These are phyloP conservation scores for Cladophialophora immunda DNA, from an alignment of 2,329 filamentous ascomycete genomes.

Conservation along the genomic window DNA sequence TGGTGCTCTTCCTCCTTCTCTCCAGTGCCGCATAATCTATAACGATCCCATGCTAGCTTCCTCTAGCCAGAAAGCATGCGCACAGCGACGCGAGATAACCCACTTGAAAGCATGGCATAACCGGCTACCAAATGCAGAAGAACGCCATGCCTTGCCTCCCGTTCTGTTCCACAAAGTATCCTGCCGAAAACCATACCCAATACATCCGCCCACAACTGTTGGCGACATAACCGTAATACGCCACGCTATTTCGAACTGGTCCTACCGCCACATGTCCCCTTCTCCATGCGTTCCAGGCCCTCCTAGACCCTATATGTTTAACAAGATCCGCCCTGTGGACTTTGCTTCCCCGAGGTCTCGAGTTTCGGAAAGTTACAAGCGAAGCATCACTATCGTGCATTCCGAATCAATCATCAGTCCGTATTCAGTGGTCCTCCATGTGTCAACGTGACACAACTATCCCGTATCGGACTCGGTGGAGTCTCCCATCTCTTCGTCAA, in stretches of 20 bases:
- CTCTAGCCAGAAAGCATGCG: not conserved
- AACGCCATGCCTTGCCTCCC: not conserved
- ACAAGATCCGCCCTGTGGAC: not conserved
- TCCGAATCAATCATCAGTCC: not conserved
- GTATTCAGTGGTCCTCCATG: constrained; percentile 1
- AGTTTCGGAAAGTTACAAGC: not conserved
- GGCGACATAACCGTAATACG: constrained; percentile 5
- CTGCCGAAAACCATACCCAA: constrained; percentile 14
- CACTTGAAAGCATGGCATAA: not conserved
- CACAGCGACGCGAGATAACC: not conserved
- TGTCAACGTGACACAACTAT: constrained; percentile 4
- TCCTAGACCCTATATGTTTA: not conserved
- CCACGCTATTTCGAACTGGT: constrained; percentile 2
- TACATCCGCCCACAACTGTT: not conserved
- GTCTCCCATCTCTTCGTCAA: constrained; percentile 65
- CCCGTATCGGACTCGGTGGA: constrained; percentile 37
- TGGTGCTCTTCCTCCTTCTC: not conserved
- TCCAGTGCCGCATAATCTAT: not conserved
- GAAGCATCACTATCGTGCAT: not conserved
- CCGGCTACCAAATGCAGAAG: constrained; percentile 13
- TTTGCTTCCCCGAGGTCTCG: not conserved
- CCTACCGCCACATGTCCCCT: constrained; percentile 1
- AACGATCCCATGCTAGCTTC: not conserved
- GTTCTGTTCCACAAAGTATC: not conserved
- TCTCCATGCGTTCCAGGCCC: constrained; percentile 3